Base-by-base conservation (phyloP, 768 basidiomycete genomes). In the Fomitopsis pulvina region DNA sequence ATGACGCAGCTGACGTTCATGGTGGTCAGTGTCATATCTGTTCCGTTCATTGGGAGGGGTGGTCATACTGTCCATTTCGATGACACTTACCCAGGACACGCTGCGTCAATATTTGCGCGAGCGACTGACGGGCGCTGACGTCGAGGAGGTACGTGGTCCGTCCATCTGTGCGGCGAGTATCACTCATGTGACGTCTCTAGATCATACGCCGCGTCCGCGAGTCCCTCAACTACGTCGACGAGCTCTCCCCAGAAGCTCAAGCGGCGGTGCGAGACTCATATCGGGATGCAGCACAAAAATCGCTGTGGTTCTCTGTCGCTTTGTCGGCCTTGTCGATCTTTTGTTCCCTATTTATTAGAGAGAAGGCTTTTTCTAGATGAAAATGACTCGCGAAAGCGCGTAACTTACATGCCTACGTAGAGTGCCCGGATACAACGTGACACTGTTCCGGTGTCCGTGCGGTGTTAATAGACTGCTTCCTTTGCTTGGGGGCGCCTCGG, bases 41-140 rank as follows among this genome's bases (percentile, higher is more conserved):
- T 83, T 83, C 69, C 78, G 81, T 29, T 81, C 81, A 2, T 60
- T 83, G 11, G 81, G 81, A 2, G 73, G 73, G 1, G 79, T 83
- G 7, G 63, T 82, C 21, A 78, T 80, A 1, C 57, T 83, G 1
- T 80, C 81, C 0, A 61, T 79, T 0, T 76, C 76, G 3, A 81
- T 78, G 46, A 76, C 80, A 0, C 57, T 83, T n/a, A 65, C 79
- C 0, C 81, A 83, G 59, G 65, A 69, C 34, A 71, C 70, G 0
- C 67, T 85, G 12, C 70, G 79, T 1, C 65, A 60, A 11, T 62
- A 67, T 14, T 69, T 83, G 6, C 70, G 64, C 18, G 53, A 54
- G 24, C 69, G 66, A 27, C 66, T 83, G 1, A 62, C 71, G 2
- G 72, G 75, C 1, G 55, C 63, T 5, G 71, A 60, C 44, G 55